Base-by-base conservation (phyloP, 768 basidiomycete genomes). In the Psilocybe azurescens region DNA sequence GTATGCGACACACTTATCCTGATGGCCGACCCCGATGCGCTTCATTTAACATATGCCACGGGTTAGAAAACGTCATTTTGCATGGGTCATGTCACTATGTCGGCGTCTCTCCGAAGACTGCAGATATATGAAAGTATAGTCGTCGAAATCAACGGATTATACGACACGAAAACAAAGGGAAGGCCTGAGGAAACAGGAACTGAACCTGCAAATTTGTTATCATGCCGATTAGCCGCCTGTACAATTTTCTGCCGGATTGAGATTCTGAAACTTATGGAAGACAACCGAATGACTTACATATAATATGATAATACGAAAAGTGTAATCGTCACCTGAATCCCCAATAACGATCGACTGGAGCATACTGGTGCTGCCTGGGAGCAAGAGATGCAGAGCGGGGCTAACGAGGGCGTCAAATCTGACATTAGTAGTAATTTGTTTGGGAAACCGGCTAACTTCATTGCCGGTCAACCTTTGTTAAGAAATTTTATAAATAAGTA, bases 21-120 rank as follows among this genome's bases (percentile, higher is more conserved):
- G 53, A 61, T 61, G 18, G 55, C 60, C 60, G 60, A 56, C 46
- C 51, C 60, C 55, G 55, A 56, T 4, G 28, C 6, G 14, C 16
- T 18, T n/a, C 7, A 24, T 30, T 38, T 13, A 16, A 30, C 51
- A 52, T 51, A 30, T 29, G 24, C 28, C 1, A 52, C n/a, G 10
- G 51, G 28, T 30, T 28, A 33, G 18, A 39, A 6, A 44, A 44
- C 41, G 32, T 36, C 33, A 50, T 50, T 20, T n/a, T 50, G 48
- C 24, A 24, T 50, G 20, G 5, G 20, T 29, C 1, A 50, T 24
- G 24, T 50, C 10, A 50, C 10, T 7, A 18, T 44, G 38, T 44
- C 14, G 41, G 41, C n/a, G 14, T n/a, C 14, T 1, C 41, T n/a
- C 41, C 14, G 14, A 44, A n/a, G 14, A 44, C 5, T 44, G 41